A percentile compares a stretch with the other conserved stretches of the same genome.
phyloP scores from a whole-genome alignment of 352 stramenopile genomes.

The Plasmopara muralis region DNA sequence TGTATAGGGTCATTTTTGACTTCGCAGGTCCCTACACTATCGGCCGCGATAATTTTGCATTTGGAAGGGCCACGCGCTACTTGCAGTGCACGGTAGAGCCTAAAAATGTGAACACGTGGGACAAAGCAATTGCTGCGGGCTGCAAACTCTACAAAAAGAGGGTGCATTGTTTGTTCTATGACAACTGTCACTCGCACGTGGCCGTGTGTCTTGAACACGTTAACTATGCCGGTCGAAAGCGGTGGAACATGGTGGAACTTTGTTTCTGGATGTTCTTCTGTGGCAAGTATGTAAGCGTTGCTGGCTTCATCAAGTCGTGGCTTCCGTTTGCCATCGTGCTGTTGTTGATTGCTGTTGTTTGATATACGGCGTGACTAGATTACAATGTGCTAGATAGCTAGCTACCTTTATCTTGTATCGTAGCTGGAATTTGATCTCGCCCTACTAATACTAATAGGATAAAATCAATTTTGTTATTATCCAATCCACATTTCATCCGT shows the following conservation, averaged over 20 bases:
- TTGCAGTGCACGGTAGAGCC: conserved; percentile 61
- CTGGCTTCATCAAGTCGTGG: conserved; percentile 34
- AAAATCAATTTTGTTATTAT: not conserved
- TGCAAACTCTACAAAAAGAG: conserved; percentile 89
- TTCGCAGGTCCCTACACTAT: conserved; percentile 95
- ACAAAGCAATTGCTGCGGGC: conserved; percentile 83
- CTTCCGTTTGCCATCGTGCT: conserved; percentile 31
- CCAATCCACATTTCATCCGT: conserved; percentile 5
- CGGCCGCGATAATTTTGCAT: conserved; percentile 80
- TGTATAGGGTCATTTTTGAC: conserved; percentile 88
- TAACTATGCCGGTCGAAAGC: conserved; percentile 41
- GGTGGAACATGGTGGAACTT: conserved; percentile 78
- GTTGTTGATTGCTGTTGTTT: conserved; percentile 21
- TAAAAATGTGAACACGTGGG: conserved; percentile 73
- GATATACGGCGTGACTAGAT: conserved; percentile 13
- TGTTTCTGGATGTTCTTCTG: conserved; percentile 80
- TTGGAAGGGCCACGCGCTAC: conserved; percentile 84
- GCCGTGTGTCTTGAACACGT: conserved; percentile 67
- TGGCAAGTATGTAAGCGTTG: conserved; percentile 43
- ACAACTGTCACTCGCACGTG: conserved; percentile 98
- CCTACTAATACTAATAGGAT: conserved; percentile 5
- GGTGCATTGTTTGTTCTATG: conserved; percentile 95
- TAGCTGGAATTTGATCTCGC: conserved; percentile 8
- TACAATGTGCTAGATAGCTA: not conserved
- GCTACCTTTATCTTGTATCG: not conserved